phyloP scores from a whole-genome alignment of 352 stramenopile genomes.

The Salisapilia sapeloensis region DNA sequence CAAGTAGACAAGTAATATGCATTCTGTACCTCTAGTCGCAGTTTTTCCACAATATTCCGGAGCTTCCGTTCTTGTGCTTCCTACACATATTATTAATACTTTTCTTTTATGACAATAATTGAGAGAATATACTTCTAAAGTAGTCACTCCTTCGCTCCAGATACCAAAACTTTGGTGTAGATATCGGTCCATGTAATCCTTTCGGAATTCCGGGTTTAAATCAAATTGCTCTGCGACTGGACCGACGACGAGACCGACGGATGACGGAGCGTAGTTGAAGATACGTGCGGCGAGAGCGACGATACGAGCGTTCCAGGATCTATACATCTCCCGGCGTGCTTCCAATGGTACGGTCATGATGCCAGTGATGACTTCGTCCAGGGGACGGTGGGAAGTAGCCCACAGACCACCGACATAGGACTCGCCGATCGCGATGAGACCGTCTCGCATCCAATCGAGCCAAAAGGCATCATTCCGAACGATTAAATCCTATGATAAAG shows the following conservation, averaged over 20 bases:
- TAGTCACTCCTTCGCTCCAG: conserved; percentile 25
- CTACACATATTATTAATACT: conserved; percentile 7
- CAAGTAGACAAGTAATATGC: not conserved
- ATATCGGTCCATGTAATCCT: conserved; percentile 61
- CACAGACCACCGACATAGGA: conserved; percentile 68
- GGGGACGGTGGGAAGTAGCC: conserved; percentile 25
- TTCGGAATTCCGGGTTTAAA: conserved; percentile 42
- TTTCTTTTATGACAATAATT: not conserved
- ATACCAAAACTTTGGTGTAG: conserved; percentile 62
- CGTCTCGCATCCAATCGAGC: conserved; percentile 79
- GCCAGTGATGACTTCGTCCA: conserved; percentile 56
- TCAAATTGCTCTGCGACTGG: conserved; percentile 62
- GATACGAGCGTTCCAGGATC: conserved; percentile 61
- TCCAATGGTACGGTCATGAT: conserved; percentile 72
- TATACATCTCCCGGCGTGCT: conserved; percentile 72
- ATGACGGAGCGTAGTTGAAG: conserved; percentile 64
- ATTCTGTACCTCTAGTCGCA: conserved; percentile 29
- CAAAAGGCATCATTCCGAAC: conserved; percentile 65
- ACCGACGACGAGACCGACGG: conserved; percentile 44
- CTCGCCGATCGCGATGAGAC: conserved; percentile 65
- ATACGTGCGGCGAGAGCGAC: conserved; percentile 50
- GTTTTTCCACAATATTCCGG: conserved; percentile 31
- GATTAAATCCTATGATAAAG: conserved; percentile 40
- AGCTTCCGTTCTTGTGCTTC: conserved; percentile 58
- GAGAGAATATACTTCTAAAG: conserved; percentile 14